Evolutionary conservation across 176 grass and related monocot species (phyloP).

Genomic region (Lolium multiflorum): DNA sequence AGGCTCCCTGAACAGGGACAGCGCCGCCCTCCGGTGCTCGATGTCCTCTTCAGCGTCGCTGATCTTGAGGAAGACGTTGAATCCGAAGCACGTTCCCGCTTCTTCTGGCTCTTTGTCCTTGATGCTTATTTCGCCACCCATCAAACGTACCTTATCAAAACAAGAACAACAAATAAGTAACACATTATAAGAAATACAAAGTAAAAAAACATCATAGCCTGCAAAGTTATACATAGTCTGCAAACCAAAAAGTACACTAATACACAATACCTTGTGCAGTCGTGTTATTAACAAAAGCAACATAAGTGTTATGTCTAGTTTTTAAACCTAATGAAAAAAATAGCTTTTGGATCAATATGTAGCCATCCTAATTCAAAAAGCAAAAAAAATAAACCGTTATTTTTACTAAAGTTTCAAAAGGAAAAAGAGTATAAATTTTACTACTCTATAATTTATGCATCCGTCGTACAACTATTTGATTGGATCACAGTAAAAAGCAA

Average conservation of each 20-base stretch:
- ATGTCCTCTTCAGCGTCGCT: slow-evolving; percentile 33
- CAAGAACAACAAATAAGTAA: neutral
- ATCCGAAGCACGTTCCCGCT: slow-evolving; percentile 74
- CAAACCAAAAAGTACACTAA: neutral
- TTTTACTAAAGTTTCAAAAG: no score
- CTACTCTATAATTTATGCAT: neutral
- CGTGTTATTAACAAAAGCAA: neutral
- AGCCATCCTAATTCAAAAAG: neutral
- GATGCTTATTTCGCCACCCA: slow-evolving; percentile 91
- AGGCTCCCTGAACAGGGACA: slow-evolving; percentile 34
- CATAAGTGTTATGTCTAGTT: neutral
- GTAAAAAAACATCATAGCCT: neutral
- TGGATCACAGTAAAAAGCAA: no score
- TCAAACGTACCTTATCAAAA: slow-evolving; percentile 65
- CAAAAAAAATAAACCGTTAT: no score
- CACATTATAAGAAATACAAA: neutral
- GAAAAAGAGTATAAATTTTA: neutral
- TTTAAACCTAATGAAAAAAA: no score
- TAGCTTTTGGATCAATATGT: neutral
- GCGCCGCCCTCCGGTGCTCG: slow-evolving; percentile 17
- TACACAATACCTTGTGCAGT: neutral
- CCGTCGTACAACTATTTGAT: neutral
- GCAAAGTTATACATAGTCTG: neutral
- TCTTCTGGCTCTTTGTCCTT: slow-evolving; percentile 65
- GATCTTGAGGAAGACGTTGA: slow-evolving; percentile 72